phyloP scores from a whole-genome alignment of 768 basidiomycete species.

The Epithele typhae region DNA sequence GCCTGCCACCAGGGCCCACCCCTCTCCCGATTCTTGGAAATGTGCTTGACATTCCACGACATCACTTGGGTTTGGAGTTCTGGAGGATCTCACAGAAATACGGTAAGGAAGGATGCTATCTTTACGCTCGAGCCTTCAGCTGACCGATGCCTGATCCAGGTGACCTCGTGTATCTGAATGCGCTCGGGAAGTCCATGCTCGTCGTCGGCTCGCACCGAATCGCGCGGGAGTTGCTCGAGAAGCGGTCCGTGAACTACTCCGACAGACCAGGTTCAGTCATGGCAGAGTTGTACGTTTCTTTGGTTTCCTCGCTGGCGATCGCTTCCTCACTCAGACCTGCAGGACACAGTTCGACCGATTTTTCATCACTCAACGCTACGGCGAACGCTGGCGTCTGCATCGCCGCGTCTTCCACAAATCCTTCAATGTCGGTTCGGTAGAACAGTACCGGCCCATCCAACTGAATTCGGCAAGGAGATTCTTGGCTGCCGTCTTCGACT shows the following conservation, averaged over 20 bases:
- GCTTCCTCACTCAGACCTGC: background rate
- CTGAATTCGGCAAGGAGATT: background rate
- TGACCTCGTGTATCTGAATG: slow-evolving; percentile 10
- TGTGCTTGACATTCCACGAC: slow-evolving; percentile 17
- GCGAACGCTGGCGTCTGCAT: slow-evolving; percentile 8
- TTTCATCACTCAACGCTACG: slow-evolving; percentile 3
- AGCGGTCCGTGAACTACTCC: slow-evolving; percentile 18
- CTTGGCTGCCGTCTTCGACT: slow-evolving; percentile 1
- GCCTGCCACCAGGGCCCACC: slow-evolving; percentile 24
- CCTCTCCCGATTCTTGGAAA: slow-evolving; percentile 20
- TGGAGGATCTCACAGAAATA: slow-evolving; percentile 17
- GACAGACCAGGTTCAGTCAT: slow-evolving; percentile 14
- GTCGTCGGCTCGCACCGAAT: slow-evolving; percentile 11
- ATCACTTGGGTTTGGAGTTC: slow-evolving; percentile 17
- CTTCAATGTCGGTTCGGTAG: slow-evolving; percentile 4
- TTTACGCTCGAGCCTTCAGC: background rate
- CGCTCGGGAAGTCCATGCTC: slow-evolving; percentile 13
- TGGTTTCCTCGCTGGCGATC: slow-evolving; percentile 11
- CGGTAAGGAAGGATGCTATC: slow-evolving; percentile 24
- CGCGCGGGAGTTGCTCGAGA: slow-evolving; percentile 15
- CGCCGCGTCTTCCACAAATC: slow-evolving; percentile 11
- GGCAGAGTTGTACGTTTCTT: background rate
- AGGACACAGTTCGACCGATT: background rate
- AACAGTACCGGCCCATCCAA: slow-evolving; percentile 5
- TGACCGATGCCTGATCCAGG: slow-evolving; percentile 3